phyloP scores from a whole-genome alignment of 169 alveolate species.

The Plasmodium coatneyi region DNA sequence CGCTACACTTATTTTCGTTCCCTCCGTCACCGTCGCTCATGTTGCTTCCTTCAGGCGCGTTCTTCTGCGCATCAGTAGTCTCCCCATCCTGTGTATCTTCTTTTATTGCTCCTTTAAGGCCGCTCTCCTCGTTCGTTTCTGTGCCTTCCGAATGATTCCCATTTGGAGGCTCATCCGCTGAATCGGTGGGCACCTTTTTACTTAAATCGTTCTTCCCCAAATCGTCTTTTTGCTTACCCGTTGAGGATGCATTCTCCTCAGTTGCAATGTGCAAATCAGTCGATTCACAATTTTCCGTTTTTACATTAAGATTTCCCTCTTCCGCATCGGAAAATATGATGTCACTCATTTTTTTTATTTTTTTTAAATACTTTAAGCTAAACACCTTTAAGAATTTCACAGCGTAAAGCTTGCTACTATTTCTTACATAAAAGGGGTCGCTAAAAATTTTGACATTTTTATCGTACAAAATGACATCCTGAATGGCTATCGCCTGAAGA shows the following conservation, averaged over 20 bases:
- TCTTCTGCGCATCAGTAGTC: neutral
- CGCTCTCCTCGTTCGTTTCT: neutral
- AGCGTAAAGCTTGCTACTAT: constrained; percentile 41
- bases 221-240: neutral
- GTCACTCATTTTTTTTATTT: constrained; percentile 29
- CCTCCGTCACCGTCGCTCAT: neutral
- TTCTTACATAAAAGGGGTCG: constrained; percentile 54
- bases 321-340: constrained; percentile 49
- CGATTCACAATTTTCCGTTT: neutral
- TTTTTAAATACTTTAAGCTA: constrained; percentile 42
- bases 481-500: constrained; percentile 54
- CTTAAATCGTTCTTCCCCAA: neutral
- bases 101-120: neutral
- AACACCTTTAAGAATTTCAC: constrained; percentile 63
- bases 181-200: neutral
- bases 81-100: neutral
- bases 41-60: neutral
- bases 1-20: constrained; percentile 2
- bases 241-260: neutral
- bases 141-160: neutral
- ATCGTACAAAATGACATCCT: constrained; percentile 56
- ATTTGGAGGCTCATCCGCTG: neutral
- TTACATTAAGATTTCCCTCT: neutral
- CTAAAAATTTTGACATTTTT: constrained; percentile 61
- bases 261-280: neutral